These are phyloP conservation scores for Globisporangium polare DNA, from an alignment of 352 stramenopile genomes.

Conservation along the genomic window DNA sequence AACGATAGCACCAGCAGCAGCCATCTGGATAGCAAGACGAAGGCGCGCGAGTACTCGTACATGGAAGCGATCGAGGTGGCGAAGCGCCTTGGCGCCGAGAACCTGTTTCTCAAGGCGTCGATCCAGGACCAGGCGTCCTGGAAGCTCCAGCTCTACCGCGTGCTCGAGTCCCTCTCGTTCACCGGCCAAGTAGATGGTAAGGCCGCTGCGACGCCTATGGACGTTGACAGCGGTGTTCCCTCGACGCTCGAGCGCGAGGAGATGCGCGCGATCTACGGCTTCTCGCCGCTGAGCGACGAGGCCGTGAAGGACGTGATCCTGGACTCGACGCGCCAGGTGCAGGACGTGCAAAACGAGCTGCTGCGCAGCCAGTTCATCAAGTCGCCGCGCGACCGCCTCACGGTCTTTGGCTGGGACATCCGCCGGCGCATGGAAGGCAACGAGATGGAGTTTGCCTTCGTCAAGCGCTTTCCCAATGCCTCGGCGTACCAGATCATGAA, in stretches of 20 bases:
- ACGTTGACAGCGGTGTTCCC: background rate
- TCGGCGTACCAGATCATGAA: conserved; percentile 27
- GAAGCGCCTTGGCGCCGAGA: conserved; percentile 47
- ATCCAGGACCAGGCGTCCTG: conserved; percentile 44
- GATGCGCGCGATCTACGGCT: conserved; percentile 34
- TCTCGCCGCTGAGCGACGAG: conserved; percentile 26
- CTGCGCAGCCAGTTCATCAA: conserved; percentile 20
- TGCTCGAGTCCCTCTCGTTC: conserved; percentile 40
- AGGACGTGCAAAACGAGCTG: conserved; percentile 29
- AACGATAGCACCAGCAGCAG: conserved; percentile 5
- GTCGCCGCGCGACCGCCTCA: conserved; percentile 20
- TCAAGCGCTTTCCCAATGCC: conserved; percentile 35
- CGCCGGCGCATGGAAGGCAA: conserved; percentile 24
- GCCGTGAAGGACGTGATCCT: conserved; percentile 34
- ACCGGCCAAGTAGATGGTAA: conserved; percentile 18
- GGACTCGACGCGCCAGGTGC: conserved; percentile 30
- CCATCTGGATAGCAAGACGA: conserved; percentile 14
- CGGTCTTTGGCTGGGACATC: conserved; percentile 41
- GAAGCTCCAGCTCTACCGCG: conserved; percentile 42
- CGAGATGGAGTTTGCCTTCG: conserved; percentile 38
- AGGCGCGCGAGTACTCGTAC: conserved; percentile 17
- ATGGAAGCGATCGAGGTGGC: conserved; percentile 21
- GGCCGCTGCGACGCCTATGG: conserved; percentile 2
- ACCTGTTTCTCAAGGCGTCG: conserved; percentile 40
- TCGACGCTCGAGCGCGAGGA: conserved; percentile 24